These are phyloP conservation scores for Trifolium fragiferum DNA, from an alignment of 306 rosid species.

Conservation along the genomic window DNA sequence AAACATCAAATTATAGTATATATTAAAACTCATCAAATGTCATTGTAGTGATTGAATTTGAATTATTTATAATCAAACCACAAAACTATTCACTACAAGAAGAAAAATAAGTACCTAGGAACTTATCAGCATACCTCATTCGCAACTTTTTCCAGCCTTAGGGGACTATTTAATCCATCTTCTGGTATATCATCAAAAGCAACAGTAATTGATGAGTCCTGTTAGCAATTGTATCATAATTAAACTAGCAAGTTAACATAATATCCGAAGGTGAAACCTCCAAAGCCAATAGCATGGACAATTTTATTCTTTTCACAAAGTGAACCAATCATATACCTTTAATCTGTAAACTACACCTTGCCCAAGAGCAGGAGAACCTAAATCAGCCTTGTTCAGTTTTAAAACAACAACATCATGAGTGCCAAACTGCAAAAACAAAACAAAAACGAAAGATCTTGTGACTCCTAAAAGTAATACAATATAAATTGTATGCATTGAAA, in stretches of 20 bases:
- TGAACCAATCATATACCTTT: slow-evolving; percentile 63
- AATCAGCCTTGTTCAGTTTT: slow-evolving; percentile 91
- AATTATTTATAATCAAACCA: slow-evolving; percentile 18
- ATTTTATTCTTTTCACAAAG: slow-evolving; percentile 14
- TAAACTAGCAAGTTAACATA: slow-evolving; percentile 44
- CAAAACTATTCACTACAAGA: neutral
- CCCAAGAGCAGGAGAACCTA: slow-evolving; percentile 91
- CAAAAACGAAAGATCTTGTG: slow-evolving; percentile 11
- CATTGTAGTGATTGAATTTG: slow-evolving; percentile 1
- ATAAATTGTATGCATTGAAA: slow-evolving; percentile 28
- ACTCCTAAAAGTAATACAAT: slow-evolving; percentile 16
- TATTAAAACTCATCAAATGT: slow-evolving; percentile 18
- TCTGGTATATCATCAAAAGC: slow-evolving; percentile 98
- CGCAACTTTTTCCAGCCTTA: slow-evolving; percentile 89
- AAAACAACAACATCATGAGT: slow-evolving; percentile 93
- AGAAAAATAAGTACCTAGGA: slow-evolving; percentile 1
- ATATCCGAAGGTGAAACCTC: slow-evolving; percentile 37
- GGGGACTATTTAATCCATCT: slow-evolving; percentile 86
- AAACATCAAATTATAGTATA: slow-evolving; percentile 22
- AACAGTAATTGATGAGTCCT: slow-evolving; percentile 94
- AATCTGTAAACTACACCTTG: slow-evolving; percentile 95
- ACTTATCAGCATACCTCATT: slow-evolving; percentile 71
- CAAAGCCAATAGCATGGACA: slow-evolving; percentile 21
- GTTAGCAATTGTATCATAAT: slow-evolving; percentile 47
- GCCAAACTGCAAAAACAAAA: slow-evolving; percentile 64